phyloP scores from a whole-genome alignment of 257 asterid genomes.

The Eucommia ulmoides region DNA sequence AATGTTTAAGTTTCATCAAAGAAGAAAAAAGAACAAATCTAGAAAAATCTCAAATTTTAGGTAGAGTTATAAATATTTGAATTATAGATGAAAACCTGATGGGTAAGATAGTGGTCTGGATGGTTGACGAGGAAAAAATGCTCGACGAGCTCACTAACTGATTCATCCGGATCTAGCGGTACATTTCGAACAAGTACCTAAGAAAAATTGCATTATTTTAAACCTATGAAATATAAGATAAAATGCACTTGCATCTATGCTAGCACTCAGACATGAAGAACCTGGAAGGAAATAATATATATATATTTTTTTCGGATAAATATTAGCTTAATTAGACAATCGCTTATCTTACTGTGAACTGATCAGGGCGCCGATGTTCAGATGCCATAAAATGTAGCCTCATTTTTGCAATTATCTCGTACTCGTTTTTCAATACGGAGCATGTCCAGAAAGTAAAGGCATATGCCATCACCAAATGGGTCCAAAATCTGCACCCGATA shows the following conservation, averaged over 20 bases:
- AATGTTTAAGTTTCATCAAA: no score
- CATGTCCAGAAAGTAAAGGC: constrained; percentile 93
- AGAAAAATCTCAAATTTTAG: not conserved
- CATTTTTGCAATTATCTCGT: constrained; percentile 52
- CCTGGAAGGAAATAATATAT: not conserved
- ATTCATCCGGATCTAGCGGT: not conserved
- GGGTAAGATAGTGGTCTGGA: not conserved
- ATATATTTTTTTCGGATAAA: not conserved
- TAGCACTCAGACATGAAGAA: not conserved
- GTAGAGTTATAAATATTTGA: not conserved
- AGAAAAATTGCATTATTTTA: no score
- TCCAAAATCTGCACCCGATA: constrained; percentile 80
- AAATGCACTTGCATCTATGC: no score
- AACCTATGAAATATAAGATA: no score
- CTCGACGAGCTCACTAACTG: not conserved
- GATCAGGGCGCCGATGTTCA: constrained; percentile 87
- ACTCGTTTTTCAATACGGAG: constrained; percentile 54
- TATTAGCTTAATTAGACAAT: not conserved
- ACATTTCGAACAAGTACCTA: not conserved
- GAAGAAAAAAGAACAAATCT: not conserved
- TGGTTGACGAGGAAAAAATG: not conserved
- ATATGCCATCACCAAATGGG: constrained; percentile 86
- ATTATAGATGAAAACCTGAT: not conserved
- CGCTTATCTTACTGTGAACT: constrained; percentile 75
- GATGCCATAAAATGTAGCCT: constrained; percentile 87